Percentiles rank a stretch among this genome's conserved stretches.
Evolutionary conservation across 2,329 filamentous ascomycete species (phyloP).

Genomic region (Fusarium compactum): DNA sequence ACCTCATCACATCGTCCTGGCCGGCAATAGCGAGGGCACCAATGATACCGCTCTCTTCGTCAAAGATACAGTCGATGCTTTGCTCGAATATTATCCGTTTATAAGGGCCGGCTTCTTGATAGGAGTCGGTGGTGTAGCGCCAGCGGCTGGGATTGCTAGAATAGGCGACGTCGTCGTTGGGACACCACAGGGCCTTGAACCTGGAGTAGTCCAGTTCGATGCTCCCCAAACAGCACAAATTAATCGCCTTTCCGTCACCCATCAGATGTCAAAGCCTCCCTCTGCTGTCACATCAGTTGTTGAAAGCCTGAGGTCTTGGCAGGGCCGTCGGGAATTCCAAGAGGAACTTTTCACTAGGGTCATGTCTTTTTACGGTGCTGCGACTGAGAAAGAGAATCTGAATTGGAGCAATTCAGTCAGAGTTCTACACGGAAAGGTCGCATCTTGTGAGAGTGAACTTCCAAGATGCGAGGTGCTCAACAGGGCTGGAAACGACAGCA

Average conservation of each 20-base stretch:
- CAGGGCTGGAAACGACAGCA: accelerated
- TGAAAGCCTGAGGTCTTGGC: accelerated
- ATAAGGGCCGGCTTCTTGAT: slow-evolving; percentile 1
- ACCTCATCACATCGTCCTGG: not conserved
- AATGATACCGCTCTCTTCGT: too few species aligned
- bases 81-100: accelerated
- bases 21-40: accelerated
- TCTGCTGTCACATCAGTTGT: accelerated
- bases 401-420: not conserved
- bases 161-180: slow-evolving; percentile 4
- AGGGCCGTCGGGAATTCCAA: not conserved
- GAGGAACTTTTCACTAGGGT: not conserved
- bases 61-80: too few species aligned
- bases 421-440: not conserved
- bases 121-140: not conserved
- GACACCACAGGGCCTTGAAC: accelerated
- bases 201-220: not conserved
- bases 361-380: too few species aligned
- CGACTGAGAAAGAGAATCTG: not conserved
- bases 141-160: not conserved
- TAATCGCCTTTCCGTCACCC: accelerated
- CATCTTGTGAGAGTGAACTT: not conserved
- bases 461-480: accelerated
- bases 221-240: accelerated
- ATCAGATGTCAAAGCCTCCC: not conserved